Percentiles rank a stretch among this genome's conserved stretches.
phyloP scores from a whole-genome alignment of 192 early-diverging fungal genomes.

The Umbelopsis sp. region DNA sequence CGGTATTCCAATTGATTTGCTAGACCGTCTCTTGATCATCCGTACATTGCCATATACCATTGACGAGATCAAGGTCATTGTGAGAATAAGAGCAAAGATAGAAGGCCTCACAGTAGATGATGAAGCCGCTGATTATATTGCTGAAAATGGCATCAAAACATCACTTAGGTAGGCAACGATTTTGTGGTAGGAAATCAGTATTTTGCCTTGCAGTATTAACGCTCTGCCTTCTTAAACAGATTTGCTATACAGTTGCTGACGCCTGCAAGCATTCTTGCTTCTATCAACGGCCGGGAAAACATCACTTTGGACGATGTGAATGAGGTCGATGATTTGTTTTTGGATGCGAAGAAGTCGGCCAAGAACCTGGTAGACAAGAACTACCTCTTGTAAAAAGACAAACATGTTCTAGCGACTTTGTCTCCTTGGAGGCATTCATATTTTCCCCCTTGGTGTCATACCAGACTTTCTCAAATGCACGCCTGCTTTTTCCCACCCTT shows the following conservation, averaged over 20 bases:
- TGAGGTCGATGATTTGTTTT: slow-evolving; percentile 85
- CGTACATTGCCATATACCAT: slow-evolving; percentile 86
- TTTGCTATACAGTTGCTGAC: slow-evolving; percentile 96
- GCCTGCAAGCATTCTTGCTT: slow-evolving; percentile 84
- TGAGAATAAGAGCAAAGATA: slow-evolving; percentile 87
- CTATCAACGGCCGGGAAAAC: slow-evolving; percentile 81
- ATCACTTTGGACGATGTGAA: slow-evolving; percentile 87
- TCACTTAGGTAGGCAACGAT: slow-evolving; percentile 72
- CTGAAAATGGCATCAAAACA: slow-evolving; percentile 85
- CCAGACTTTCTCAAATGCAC: no score
- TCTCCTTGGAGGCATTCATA: no score
- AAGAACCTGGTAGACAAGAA: slow-evolving; percentile 54
- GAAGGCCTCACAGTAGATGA: slow-evolving; percentile 82
- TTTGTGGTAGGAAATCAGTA: not conserved
- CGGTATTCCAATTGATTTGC: slow-evolving; percentile 94
- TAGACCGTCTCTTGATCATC: slow-evolving; percentile 95
- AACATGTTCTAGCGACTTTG: not conserved
- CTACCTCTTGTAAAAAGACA: slow-evolving; percentile 19
- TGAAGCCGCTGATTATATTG: slow-evolving; percentile 77
- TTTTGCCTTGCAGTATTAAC: not conserved
- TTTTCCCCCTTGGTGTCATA: no score
- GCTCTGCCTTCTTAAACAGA: slow-evolving; percentile 38
- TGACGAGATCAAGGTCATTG: slow-evolving; percentile 85
- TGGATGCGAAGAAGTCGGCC: slow-evolving; percentile 84
- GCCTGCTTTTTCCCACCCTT: no score